Evolutionary conservation across 768 basidiomycete species (phyloP).

Genomic region (Psilocybe azurescens): DNA sequence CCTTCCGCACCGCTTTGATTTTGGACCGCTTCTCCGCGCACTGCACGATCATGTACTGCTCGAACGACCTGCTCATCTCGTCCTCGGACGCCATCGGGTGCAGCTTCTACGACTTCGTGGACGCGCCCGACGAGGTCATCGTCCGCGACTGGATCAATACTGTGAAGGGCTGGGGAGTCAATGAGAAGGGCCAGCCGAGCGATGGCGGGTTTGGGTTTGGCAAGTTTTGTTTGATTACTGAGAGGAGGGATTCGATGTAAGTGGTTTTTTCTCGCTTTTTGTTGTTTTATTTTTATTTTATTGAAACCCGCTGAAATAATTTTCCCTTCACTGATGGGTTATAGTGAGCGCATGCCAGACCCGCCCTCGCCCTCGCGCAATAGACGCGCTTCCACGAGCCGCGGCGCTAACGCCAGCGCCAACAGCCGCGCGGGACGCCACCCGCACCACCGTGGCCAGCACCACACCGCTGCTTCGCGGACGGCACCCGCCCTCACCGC

Average conservation of each 20-base stretch:
- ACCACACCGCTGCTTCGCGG: not conserved
- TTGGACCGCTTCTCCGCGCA: constrained; percentile 75
- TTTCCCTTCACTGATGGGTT: not conserved
- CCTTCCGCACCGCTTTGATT: constrained; percentile 79
- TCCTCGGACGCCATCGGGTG: constrained; percentile 65
- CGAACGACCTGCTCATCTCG: constrained; percentile 71
- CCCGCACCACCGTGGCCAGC: no score
- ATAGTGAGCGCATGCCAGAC: constrained; percentile 18
- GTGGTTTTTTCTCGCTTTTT: constrained; percentile 22
- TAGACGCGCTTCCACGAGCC: constrained; percentile 28
- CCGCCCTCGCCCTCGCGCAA: constrained; percentile 17
- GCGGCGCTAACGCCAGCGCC: no score
- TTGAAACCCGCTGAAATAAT: no score
- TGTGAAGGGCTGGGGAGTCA: constrained; percentile 85
- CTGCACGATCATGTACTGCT: constrained; percentile 72
- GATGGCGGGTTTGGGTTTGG: constrained; percentile 88
- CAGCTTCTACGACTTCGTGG: constrained; percentile 79
- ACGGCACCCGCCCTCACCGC: constrained; percentile 6
- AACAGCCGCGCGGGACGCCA: no score
- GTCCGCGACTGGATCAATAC: constrained; percentile 79
- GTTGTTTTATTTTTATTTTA: not conserved
- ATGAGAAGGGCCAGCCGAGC: constrained; percentile 82
- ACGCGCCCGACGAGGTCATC: constrained; percentile 61
- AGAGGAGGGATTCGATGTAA: constrained; percentile 69
- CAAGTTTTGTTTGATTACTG: constrained; percentile 59